phyloP scores from a whole-genome alignment of 2,329 filamentous ascomycete genomes.

The Fusarium sp. region DNA sequence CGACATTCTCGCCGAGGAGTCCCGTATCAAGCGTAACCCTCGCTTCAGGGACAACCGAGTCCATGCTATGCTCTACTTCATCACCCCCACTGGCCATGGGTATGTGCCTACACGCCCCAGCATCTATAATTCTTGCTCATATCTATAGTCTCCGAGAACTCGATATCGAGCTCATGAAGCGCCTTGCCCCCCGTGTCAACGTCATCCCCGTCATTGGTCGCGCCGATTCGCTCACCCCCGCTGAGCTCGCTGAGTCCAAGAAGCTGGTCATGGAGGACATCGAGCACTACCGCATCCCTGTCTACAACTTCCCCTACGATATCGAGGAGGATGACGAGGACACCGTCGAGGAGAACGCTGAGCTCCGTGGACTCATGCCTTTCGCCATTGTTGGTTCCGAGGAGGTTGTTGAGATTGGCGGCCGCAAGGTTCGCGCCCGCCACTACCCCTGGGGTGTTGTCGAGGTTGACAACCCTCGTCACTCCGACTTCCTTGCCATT shows the following conservation, averaged over 20 bases:
- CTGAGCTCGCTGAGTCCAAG: constrained; percentile 98
- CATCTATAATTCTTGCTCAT: neutral
- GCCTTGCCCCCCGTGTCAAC: constrained; percentile 96
- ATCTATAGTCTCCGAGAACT: constrained; percentile 89
- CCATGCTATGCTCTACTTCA: constrained; percentile 98
- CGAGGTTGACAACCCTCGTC: constrained; percentile 98
- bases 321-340: constrained; percentile 99
- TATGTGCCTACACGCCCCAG: constrained; percentile 54
- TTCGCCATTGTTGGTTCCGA: constrained; percentile 99
- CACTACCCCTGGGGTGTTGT: constrained; percentile 99
- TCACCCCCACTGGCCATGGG: constrained; percentile 97
- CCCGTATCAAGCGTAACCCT: constrained; percentile 99
- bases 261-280: constrained; percentile 99
- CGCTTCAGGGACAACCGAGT: constrained; percentile 99
- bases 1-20: constrained; percentile 98
- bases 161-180: constrained; percentile 99
- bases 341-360: constrained; percentile 98
- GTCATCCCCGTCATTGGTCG: constrained; percentile 99
- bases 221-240: constrained; percentile 95
- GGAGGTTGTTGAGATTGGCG: constrained; percentile 93
- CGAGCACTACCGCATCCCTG: constrained; percentile 98
- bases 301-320: constrained; percentile 99
- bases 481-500: constrained; percentile 98
- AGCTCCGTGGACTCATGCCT: constrained; percentile 96
- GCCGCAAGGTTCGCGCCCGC: constrained; percentile 89